A percentile compares a stretch with the other conserved stretches of the same genome.
Evolutionary conservation across 75 land plant genomes (phyloP).

Genomic region (Pinus taeda): DNA sequence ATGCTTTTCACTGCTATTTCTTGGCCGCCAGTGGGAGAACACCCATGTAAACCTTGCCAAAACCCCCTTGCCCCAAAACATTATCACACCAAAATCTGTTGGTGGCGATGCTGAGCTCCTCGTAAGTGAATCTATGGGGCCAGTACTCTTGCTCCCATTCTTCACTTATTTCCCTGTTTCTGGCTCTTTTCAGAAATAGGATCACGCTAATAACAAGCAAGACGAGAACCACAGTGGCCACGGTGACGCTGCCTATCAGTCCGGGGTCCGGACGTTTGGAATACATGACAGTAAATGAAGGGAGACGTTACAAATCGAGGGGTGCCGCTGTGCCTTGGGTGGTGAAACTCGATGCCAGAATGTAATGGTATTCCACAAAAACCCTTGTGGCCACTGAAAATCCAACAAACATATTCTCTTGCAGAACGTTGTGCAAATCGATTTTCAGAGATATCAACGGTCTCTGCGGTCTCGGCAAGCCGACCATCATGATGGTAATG

Average conservation of each 20-base stretch:
- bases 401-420: conserved; percentile 3
- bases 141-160: background rate
- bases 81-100: too few species aligned
- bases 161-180: too few species aligned
- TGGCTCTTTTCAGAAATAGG: too few species aligned
- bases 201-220: too few species aligned
- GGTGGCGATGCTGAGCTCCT: background rate
- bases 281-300: background rate
- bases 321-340: too few species aligned
- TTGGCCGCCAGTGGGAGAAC: background rate
- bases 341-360: background rate
- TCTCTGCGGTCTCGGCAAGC: background rate
- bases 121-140: background rate
- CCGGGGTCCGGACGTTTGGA: too few species aligned
- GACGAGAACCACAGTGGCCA: too few species aligned
- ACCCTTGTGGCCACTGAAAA: conserved; percentile 7
- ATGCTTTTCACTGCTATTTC: background rate
- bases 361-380: background rate
- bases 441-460: background rate
- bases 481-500: background rate
- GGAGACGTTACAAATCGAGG: too few species aligned
- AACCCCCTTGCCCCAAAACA: background rate
- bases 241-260: too few species aligned
- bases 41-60: conserved; percentile 1
- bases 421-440: background rate